phyloP scores from a whole-genome alignment of 2,329 filamentous ascomycete species.

The Annulohypoxylon truncatum region DNA sequence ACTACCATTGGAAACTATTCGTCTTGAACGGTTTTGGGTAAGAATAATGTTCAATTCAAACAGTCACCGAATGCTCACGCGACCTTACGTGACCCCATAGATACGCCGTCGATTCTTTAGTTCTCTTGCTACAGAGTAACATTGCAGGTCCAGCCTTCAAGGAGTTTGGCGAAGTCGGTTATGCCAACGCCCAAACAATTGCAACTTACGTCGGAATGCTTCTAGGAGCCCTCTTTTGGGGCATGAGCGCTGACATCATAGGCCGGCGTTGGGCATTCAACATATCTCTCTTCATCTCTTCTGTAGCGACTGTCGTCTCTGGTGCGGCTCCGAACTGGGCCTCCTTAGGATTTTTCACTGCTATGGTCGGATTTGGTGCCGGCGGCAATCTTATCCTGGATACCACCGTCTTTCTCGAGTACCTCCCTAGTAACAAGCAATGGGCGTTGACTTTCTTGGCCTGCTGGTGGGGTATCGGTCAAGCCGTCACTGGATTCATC shows the following conservation, averaged over 20 bases:
- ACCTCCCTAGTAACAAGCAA: conserved; percentile 64
- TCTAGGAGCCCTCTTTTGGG: conserved; percentile 74
- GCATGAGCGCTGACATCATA: conserved; percentile 73
- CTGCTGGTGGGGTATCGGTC: conserved; percentile 63
- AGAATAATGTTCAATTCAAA: conserved; percentile 29
- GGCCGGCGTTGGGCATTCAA: conserved; percentile 77
- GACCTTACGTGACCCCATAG: conserved; percentile 47
- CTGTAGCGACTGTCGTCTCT: conserved; percentile 71
- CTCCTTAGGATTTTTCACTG: conserved; percentile 71
- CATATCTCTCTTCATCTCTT: conserved; percentile 71
- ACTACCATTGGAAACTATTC: conserved; percentile 67
- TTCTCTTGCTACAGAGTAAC: conserved; percentile 71
- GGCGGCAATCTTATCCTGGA: conserved; percentile 74
- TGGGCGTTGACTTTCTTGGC: conserved; percentile 74
- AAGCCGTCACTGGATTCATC: conserved; percentile 60
- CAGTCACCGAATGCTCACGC: conserved; percentile 14
- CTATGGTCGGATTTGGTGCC: conserved; percentile 71
- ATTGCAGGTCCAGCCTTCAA: conserved; percentile 67
- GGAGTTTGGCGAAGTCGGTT: conserved; percentile 68
- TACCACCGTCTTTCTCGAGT: conserved; percentile 63
- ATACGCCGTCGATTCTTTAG: conserved; percentile 67
- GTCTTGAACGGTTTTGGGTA: conserved; percentile 70
- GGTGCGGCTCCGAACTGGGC: conserved; percentile 76
- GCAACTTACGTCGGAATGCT: conserved; percentile 65
- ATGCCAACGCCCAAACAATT: conserved; percentile 68